These are phyloP conservation scores for Lizonia empirigonia DNA, from an alignment of 2,329 filamentous ascomycete species.

Conservation along the genomic window DNA sequence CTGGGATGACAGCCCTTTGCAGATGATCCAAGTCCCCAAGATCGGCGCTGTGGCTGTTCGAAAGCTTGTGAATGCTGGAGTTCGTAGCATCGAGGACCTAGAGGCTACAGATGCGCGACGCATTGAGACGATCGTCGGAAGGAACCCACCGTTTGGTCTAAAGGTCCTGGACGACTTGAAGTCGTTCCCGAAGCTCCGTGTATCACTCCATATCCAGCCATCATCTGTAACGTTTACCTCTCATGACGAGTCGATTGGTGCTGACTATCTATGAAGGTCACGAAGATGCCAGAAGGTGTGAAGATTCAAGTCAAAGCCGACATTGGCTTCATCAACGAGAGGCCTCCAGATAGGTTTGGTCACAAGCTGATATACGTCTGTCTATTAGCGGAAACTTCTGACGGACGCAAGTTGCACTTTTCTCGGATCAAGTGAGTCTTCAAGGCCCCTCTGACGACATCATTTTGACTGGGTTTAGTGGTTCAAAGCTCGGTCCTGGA, in stretches of 20 bases:
- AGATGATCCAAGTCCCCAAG: slow-evolving; percentile 81
- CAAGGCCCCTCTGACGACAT: background rate
- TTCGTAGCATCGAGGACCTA: slow-evolving; percentile 74
- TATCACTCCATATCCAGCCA: slow-evolving; percentile 59
- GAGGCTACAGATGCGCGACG: slow-evolving; percentile 68
- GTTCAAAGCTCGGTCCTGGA: slow-evolving; percentile 66
- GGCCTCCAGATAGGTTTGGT: slow-evolving; percentile 65
- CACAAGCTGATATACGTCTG: slow-evolving; percentile 71
- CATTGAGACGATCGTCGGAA: slow-evolving; percentile 77
- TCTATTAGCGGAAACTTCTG: slow-evolving; percentile 73
- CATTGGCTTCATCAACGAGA: slow-evolving; percentile 74
- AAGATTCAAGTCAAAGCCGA: slow-evolving; percentile 68
- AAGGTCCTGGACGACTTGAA: slow-evolving; percentile 68
- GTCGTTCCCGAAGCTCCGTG: slow-evolving; percentile 71
- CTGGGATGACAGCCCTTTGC: slow-evolving; percentile 82
- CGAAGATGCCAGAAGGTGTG: slow-evolving; percentile 49
- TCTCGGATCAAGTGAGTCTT: slow-evolving; percentile 59
- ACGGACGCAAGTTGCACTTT: slow-evolving; percentile 73
- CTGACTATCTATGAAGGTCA: slow-evolving; percentile 19
- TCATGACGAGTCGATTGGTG: background rate
- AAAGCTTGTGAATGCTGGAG: slow-evolving; percentile 72
- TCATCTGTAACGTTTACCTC: slow-evolving; percentile 54
- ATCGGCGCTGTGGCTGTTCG: slow-evolving; percentile 77
- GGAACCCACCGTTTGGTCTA: slow-evolving; percentile 82
- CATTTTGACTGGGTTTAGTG: slow-evolving; percentile 56